Conservation (phyloP, 345 rosid genomes). For the Eucalyptus urophylla region DNA sequence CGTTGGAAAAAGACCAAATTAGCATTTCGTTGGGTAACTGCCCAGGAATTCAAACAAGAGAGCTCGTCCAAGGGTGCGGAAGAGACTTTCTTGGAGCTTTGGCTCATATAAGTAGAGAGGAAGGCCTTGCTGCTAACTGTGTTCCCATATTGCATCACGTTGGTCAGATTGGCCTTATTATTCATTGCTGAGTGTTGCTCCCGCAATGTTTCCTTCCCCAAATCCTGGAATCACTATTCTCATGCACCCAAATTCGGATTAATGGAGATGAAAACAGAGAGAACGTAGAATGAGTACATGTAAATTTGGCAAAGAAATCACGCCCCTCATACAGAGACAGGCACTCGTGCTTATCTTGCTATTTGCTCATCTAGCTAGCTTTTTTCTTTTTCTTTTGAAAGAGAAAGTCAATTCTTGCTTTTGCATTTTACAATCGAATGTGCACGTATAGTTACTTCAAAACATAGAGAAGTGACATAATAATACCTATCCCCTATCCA, state of each 20-base stretch:
- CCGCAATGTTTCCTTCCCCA: conserved; percentile 31
- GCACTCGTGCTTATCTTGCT: neutral
- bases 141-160: neutral
- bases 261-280: neutral
- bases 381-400: neutral
- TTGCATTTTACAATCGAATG: neutral
- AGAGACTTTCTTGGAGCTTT: neutral
- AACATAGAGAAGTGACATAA: neutral
- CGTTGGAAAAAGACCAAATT: conserved; percentile 15
- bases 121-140: neutral
- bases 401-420: neutral
- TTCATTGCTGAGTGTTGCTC: neutral
- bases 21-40: conserved; percentile 19
- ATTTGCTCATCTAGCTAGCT: neutral
- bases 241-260: neutral
- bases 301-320: no score
- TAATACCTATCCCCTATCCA: conserved; percentile 41
- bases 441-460: neutral
- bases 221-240: conserved; percentile 39
- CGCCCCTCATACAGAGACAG: no score
- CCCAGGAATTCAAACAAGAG: neutral
- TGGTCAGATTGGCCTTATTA: neutral
- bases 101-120: neutral
- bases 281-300: neutral
- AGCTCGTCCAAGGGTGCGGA: neutral